Evolutionary conservation across 768 basidiomycete genomes (phyloP).

Genomic region (Paxillus ammoniavirescens): DNA sequence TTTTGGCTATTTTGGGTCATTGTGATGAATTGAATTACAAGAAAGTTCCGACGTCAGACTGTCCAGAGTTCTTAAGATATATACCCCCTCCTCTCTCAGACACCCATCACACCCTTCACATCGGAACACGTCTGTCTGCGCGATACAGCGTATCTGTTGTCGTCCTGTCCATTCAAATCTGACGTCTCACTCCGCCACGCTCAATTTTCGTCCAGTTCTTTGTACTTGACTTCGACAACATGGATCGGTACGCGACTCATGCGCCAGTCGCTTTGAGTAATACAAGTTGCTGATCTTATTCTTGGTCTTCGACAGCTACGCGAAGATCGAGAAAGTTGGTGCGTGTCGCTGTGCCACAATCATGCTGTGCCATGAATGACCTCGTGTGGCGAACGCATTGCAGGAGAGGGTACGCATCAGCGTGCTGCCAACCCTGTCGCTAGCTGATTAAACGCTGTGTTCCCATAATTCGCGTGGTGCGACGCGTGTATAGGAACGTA

Average conservation of each 20-base stretch:
- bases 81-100: constrained; percentile 1
- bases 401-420: constrained; percentile 42
- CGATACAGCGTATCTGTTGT: no score
- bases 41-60: no score
- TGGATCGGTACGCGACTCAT: constrained; percentile 33
- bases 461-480: constrained; percentile 7
- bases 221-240: constrained; percentile 10
- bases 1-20: no score
- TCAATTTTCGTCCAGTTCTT: neutral
- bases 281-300: constrained; percentile 14
- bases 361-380: constrained; percentile 10
- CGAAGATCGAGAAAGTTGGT: constrained; percentile 99
- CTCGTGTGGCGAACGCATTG: constrained; percentile 14
- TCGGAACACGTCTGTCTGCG: neutral
- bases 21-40: no score
- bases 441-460: constrained; percentile 6
- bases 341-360: constrained; percentile 38
- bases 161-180: neutral
- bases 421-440: constrained; percentile 2
- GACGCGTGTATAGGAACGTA: constrained; percentile 73
- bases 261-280: constrained; percentile 1
- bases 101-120: neutral
- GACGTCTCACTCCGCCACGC: neutral
- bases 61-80: constrained; percentile 1
- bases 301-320: constrained; percentile 61